Evolutionary conservation across 305 asterid genomes (phyloP).

Genomic region (Fraxinus dipetala): DNA sequence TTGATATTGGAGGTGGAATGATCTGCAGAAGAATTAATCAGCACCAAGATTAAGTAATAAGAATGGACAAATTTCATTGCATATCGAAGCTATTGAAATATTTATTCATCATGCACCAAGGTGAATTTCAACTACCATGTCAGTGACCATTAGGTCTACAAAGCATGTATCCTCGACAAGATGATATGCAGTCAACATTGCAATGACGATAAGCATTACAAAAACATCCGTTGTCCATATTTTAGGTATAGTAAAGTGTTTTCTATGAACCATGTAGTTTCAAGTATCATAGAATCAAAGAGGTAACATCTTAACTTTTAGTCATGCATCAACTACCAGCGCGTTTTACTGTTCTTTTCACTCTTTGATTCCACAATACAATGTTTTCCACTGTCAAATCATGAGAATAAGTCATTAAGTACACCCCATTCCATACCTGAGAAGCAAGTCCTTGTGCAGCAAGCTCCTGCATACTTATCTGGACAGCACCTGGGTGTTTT

Average conservation of each 20-base stretch:
- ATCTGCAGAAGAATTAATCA: slow-evolving; percentile 46
- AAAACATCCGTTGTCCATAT: background rate
- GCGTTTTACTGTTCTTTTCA: background rate
- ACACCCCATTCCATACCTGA: slow-evolving; percentile 40
- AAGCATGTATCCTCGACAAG: background rate
- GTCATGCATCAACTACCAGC: background rate
- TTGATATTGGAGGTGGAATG: slow-evolving; percentile 85
- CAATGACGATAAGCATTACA: background rate
- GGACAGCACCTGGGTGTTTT: slow-evolving; percentile 74
- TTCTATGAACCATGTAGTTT: background rate
- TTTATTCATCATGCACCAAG: background rate
- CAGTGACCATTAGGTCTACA: background rate
- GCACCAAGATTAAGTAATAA: background rate
- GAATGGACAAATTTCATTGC: background rate
- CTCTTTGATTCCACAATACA: background rate
- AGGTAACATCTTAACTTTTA: background rate
- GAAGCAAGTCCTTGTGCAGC: slow-evolving; percentile 78
- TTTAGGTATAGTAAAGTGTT: background rate
- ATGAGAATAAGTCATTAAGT: background rate
- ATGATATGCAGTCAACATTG: background rate
- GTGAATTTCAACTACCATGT: background rate
- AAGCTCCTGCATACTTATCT: slow-evolving; percentile 82
- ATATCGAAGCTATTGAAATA: background rate
- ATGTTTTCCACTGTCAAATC: background rate
- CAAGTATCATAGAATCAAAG: background rate